Evolutionary conservation across 345 rosid genomes (phyloP).

Genomic region (Lenwebbia sp.): DNA sequence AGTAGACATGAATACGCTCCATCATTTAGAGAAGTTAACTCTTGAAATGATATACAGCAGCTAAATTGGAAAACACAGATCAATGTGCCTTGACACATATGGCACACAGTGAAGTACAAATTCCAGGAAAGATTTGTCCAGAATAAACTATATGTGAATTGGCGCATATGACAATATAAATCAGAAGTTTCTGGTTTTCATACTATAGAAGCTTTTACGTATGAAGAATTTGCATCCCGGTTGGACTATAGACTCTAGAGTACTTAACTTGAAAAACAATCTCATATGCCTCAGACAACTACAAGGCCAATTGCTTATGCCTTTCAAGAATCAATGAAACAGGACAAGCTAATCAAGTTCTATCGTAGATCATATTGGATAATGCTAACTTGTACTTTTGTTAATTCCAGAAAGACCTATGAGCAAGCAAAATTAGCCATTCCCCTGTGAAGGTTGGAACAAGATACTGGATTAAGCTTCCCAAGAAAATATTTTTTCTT

Average conservation of each 20-base stretch:
- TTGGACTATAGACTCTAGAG: neutral
- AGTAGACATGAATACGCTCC: neutral
- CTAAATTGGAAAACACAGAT: neutral
- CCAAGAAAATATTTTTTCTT: neutral
- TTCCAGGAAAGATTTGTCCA: neutral
- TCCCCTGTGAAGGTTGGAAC: neutral
- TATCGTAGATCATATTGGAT: neutral
- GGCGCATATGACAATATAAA: neutral
- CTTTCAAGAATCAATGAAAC: neutral
- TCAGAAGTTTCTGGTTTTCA: neutral
- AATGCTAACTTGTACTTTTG: neutral
- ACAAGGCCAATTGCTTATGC: neutral
- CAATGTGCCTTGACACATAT: neutral
- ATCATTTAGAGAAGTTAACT: neutral
- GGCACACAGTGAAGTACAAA: neutral
- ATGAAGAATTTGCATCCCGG: neutral
- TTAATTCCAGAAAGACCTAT: neutral
- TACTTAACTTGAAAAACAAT: neutral
- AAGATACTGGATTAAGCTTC: neutral
- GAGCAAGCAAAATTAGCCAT: neutral
- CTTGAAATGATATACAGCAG: neutral
- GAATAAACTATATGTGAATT: neutral
- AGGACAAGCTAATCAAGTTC: neutral
- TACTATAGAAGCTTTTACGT: neutral
- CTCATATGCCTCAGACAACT: neutral